Evolutionary conservation across 2,329 filamentous ascomycete genomes (phyloP).

Genomic region (Pseudocercospora ulei): DNA sequence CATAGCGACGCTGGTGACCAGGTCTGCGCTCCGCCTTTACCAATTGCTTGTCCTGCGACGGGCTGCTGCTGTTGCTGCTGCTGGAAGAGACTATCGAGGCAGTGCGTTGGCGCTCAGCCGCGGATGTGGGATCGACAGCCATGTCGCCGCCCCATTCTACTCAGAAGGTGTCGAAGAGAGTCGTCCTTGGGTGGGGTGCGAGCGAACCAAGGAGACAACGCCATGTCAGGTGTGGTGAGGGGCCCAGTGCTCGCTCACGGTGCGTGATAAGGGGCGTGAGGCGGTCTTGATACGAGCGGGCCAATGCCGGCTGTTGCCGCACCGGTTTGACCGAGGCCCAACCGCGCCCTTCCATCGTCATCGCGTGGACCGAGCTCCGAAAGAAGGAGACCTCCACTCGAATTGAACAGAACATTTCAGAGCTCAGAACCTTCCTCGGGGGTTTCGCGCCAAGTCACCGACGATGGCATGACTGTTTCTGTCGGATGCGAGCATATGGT

Average conservation of each 20-base stretch:
- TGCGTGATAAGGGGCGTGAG: constrained; percentile 1
- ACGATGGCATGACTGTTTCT: background rate
- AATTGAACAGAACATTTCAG: too few relatives aligned
- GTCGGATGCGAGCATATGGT: background rate
- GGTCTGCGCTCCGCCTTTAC: constrained; percentile 19
- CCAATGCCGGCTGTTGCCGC: constrained; percentile 4
- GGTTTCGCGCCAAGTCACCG: too few relatives aligned
- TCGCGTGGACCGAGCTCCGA: too few relatives aligned
- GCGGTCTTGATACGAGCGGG: constrained; percentile 4
- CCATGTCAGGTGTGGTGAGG: constrained; percentile 10
- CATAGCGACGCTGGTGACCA: constrained; percentile 23
- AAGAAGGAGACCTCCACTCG: too few relatives aligned
- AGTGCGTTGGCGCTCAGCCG: constrained; percentile 17
- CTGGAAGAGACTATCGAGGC: constrained; percentile 1
- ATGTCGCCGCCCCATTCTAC: constrained; percentile 17
- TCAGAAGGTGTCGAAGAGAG: constrained; percentile 8
- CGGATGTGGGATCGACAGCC: constrained; percentile 15
- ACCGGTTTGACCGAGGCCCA: background rate
- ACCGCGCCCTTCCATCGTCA: too few relatives aligned
- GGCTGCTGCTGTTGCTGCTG: constrained; percentile 12
- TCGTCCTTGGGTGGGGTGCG: constrained; percentile 16
- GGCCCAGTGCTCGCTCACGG: background rate
- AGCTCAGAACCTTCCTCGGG: too few relatives aligned
- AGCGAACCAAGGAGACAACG: constrained; percentile 17
- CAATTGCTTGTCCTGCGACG: constrained; percentile 17